Evolutionary conservation across 768 basidiomycete genomes (phyloP), one percentile per base, ranked within the genome.

Genomic region (Amanita rimosa): DNA sequence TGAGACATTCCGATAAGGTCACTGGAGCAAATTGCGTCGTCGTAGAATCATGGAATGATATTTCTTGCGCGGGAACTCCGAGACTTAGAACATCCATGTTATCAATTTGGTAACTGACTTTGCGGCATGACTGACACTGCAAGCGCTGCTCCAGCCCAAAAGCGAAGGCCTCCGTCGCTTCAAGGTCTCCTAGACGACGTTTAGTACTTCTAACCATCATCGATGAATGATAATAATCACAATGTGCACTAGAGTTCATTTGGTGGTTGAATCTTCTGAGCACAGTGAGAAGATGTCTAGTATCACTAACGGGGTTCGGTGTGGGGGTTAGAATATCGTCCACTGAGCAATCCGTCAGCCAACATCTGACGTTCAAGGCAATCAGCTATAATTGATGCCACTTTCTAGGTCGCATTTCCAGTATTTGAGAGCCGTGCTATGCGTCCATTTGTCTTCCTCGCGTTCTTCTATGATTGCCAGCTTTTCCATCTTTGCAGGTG

Each of bases 341-440:
- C 95, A 19, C 90, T 93, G 40, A 97, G 66, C 4, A 99, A 74
- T 7, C 96, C 96, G 57, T 98, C 93, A 1, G 84, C 86, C 33
- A 98, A 71, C 77, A 98, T 82, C 65, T 98, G 94, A 64, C 96
- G 96, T 59, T 95, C 90, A n/a, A 97, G 67, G 55, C 95, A 97
- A 13, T 78, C 68, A 22, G 71, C 67, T 0, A 66, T 59, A 5
- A 83, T 57, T 50, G 72, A 58, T 54, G 2, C 81, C 82, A 4
- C 68, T 60, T 16, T 60, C 60, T 0, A 67, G 56, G 59, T 83
- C 79, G 59, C 88, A 91, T 16, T 62, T 68, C 79, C 91, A 96
- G 60, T 90, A 90, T 55, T 79, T 83, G 46, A 94, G 57, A 0
- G 67, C 63, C 0, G 83, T 83, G 21, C 58, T 55, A 54, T 77